A percentile compares a stretch with the other conserved stretches of the same genome.
Evolutionary conservation across 2,329 filamentous ascomycete species (phyloP).

Genomic region (Oidium heveae): DNA sequence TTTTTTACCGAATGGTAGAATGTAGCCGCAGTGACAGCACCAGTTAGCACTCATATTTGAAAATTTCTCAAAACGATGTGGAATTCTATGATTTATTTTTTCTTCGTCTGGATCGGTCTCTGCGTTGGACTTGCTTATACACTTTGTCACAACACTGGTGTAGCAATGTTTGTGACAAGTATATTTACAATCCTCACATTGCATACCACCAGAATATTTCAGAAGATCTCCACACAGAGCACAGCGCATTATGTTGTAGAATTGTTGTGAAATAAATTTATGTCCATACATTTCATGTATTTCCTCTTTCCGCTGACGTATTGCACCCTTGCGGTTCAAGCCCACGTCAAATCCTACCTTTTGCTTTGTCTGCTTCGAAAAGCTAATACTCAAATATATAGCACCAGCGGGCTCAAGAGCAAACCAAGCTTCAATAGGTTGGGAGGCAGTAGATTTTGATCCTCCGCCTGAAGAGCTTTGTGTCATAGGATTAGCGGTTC

Average conservation of each 20-base stretch:
- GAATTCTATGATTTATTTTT: conserved; percentile 98
- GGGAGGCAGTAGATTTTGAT: conserved; percentile 16
- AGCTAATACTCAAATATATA: conserved; percentile 76
- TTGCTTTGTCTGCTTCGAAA: conserved; percentile 73
- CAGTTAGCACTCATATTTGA: conserved; percentile 96
- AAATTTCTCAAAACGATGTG: conserved; percentile 89
- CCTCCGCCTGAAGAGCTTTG: conserved; percentile 13
- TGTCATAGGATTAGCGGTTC: conserved; percentile 12
- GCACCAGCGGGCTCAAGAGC: conserved; percentile 83
- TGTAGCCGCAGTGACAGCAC: conserved; percentile 97
- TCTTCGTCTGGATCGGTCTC: conserved; percentile 97
- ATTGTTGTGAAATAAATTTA: conserved; percentile 96
- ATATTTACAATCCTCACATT: conserved; percentile 98
- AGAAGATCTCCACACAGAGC: conserved; percentile 93
- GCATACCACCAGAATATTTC: conserved; percentile 96
- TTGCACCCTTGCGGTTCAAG: conserved; percentile 80
- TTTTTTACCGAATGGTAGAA: conserved; percentile 82
- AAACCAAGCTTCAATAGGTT: conserved; percentile 80
- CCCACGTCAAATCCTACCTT: conserved; percentile 65
- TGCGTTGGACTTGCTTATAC: conserved; percentile 97
- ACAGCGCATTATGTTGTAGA: conserved; percentile 99
- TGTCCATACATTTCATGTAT: conserved; percentile 97
- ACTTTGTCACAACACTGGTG: conserved; percentile 88
- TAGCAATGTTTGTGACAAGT: conserved; percentile 98
- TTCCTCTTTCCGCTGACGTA: conserved; percentile 93